These are phyloP conservation scores for Pythium graminicola DNA, from an alignment of 352 stramenopile species.

Conservation along the genomic window DNA sequence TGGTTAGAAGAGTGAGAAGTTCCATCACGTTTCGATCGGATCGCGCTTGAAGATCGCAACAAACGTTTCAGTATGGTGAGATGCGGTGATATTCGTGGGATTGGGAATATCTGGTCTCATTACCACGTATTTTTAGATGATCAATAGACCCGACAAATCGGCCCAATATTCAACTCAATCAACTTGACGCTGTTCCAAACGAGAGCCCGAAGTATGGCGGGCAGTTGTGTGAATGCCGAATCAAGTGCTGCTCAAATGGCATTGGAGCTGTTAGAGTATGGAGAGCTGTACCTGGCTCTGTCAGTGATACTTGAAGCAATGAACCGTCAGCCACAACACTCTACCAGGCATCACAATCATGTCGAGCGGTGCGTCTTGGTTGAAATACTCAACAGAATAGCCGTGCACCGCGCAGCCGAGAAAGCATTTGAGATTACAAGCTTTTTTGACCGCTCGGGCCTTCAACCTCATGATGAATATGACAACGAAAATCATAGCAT, in stretches of 20 bases:
- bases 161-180: neutral
- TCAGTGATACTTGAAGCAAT: slow-evolving; percentile 1
- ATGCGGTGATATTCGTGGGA: neutral
- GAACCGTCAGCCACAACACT: neutral
- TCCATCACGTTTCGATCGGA: neutral
- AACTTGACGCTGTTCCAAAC: no score
- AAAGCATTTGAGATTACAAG: slow-evolving; percentile 11
- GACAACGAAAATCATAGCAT: neutral
- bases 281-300: slow-evolving; percentile 11
- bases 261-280: neutral
- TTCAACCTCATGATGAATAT: slow-evolving; percentile 8
- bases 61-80: neutral
- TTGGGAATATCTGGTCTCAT: neutral
- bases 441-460: slow-evolving; percentile 6
- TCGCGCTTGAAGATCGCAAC: neutral
- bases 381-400: slow-evolving; percentile 4
- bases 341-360: neutral
- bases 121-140: neutral
- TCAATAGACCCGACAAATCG: neutral
- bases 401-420: slow-evolving; percentile 5
- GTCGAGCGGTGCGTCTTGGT: slow-evolving; percentile 1
- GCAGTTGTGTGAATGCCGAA: neutral
- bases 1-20: neutral
- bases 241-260: neutral
- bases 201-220: neutral